Evolutionary conservation across 257 asterid species (phyloP).

Genomic region (Solanum phureja): DNA sequence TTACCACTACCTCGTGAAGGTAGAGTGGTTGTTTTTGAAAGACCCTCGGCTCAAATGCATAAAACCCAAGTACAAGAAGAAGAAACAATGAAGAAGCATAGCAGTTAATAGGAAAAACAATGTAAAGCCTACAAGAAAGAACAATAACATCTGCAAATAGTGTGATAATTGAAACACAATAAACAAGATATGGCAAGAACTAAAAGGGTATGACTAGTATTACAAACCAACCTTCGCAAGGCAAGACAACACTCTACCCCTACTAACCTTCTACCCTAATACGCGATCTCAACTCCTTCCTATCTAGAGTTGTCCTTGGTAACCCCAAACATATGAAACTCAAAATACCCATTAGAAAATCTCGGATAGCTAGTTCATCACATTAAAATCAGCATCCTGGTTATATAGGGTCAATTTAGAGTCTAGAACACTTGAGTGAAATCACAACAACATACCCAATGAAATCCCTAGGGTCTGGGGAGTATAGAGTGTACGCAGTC

Average conservation of each 20-base stretch:
- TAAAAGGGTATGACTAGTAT: no score
- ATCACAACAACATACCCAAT: not conserved
- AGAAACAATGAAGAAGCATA: not conserved
- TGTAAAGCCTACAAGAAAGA: not conserved
- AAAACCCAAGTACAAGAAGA: not conserved
- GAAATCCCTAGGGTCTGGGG: not conserved
- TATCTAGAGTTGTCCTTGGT: not conserved
- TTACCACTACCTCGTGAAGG: not conserved
- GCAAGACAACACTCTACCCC: no score
- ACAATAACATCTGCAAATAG: no score
- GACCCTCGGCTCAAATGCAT: not conserved
- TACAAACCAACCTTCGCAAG: no score
- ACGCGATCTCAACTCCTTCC: not conserved
- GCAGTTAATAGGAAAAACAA: not conserved
- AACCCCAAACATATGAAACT: not conserved
- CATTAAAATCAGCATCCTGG: not conserved
- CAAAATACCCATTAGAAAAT: not conserved
- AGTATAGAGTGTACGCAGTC: not conserved
- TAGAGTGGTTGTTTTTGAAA: fast-evolving
- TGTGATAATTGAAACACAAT: no score
- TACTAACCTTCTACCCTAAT: not conserved
- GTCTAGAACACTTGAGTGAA: not conserved
- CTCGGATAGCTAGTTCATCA: not conserved
- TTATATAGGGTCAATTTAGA: not conserved
- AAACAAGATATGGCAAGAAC: no score